Conservation (phyloP, 2,329 filamentous ascomycete species). For the Dendryphion nanum region DNA sequence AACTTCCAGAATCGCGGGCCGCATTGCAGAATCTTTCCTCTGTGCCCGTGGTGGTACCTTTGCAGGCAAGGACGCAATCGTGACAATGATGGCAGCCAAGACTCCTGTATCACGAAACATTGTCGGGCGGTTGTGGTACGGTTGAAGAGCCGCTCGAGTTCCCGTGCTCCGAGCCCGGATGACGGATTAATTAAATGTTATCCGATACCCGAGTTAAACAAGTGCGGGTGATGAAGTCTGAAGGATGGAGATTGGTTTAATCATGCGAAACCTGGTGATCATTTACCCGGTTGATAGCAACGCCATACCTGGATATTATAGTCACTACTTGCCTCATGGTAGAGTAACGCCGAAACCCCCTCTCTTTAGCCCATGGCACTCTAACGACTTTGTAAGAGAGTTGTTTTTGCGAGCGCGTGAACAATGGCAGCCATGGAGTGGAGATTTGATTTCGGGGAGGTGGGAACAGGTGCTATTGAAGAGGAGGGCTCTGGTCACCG, state of each 20-base stretch:
- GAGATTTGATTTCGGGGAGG: no score
- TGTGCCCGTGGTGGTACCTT: no score
- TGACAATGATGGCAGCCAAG: conserved; percentile 5
- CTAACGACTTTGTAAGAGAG: no score
- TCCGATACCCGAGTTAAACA: conserved; percentile 4
- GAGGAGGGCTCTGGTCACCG: no score
- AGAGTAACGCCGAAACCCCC: conserved; percentile 2
- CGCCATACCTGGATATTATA: conserved; percentile 5
- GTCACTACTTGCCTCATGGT: neutral
- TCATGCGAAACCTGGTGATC: conserved; percentile 1
- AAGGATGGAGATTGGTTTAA: conserved; percentile 7
- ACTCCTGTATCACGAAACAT: conserved; percentile 1
- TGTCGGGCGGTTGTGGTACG: neutral
- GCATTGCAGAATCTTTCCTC: no score
- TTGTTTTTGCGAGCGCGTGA: no score
- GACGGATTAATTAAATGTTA: conserved; percentile 9
- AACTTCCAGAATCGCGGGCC: neutral
- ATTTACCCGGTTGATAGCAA: conserved; percentile 15
- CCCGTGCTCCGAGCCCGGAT: conserved; percentile 9
- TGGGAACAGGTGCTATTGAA: conserved; percentile 4
- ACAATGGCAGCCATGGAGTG: no score
- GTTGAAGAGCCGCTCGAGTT: conserved; percentile 5
- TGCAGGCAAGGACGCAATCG: conserved; percentile 1
- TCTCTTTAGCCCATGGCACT: conserved; percentile 6
- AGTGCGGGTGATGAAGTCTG: conserved; percentile 2